These are phyloP conservation scores for Venturia aucupariae DNA, from an alignment of 2,329 filamentous ascomycete genomes.

Conservation along the genomic window DNA sequence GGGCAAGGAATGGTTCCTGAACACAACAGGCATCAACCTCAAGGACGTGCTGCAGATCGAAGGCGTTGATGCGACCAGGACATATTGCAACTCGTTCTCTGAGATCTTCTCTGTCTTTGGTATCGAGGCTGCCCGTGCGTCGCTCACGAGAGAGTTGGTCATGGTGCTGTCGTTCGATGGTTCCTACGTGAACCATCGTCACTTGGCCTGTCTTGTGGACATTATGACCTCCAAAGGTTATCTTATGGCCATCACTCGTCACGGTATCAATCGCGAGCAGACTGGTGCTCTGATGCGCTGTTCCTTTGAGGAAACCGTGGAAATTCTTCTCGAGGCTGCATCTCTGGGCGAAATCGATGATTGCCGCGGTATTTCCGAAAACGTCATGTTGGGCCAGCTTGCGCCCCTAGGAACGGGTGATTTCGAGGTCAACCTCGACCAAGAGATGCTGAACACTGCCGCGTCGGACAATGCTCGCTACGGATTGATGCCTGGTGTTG, in stretches of 20 bases:
- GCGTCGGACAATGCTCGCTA: conserved; percentile 83
- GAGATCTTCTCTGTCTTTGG: conserved; percentile 92
- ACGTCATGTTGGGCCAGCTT: conserved; percentile 95
- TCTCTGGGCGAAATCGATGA: conserved; percentile 93
- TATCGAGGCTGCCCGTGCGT: conserved; percentile 85
- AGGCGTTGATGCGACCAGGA: conserved; percentile 77
- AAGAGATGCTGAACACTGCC: conserved; percentile 90
- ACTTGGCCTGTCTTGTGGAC: conserved; percentile 88
- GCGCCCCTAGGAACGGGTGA: conserved; percentile 96
- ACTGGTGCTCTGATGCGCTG: conserved; percentile 98
- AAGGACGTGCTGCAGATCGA: conserved; percentile 76
- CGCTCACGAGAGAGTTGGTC: conserved; percentile 79
- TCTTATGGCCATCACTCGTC: conserved; percentile 92
- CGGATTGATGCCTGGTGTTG: conserved; percentile 71
- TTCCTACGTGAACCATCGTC: conserved; percentile 98
- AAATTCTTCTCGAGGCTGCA: conserved; percentile 93
- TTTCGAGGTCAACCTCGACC: conserved; percentile 87
- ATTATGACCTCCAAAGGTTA: conserved; percentile 95
- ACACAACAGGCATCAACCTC: conserved; percentile 84
- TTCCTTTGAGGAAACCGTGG: conserved; percentile 98
- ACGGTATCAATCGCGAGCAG: conserved; percentile 96
- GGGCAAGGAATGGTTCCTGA: conserved; percentile 85
- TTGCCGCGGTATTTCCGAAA: conserved; percentile 96
- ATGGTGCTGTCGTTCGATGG: conserved; percentile 95
- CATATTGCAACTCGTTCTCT: conserved; percentile 91